phyloP scores from a whole-genome alignment of 2,329 filamentous ascomycete species.

The Aureobasidium musti region DNA sequence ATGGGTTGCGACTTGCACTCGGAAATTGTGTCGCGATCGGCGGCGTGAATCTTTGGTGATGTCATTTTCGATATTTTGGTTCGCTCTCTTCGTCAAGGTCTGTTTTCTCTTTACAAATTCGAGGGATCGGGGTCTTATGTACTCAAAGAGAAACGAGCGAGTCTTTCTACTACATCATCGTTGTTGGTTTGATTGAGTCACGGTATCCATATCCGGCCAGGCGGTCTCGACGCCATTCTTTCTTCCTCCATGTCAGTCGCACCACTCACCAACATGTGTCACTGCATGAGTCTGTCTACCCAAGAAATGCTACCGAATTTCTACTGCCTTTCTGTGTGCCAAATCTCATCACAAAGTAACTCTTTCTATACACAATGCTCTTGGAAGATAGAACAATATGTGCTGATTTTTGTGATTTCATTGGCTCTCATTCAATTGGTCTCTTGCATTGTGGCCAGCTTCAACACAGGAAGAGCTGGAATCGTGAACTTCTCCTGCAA shows the following conservation, averaged over 20 bases:
- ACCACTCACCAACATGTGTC: background rate
- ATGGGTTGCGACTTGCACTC: background rate
- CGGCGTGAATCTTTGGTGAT: background rate
- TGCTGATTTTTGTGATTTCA: background rate
- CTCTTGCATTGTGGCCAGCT: background rate
- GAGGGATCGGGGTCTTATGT: constrained; percentile 6
- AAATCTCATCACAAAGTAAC: background rate
- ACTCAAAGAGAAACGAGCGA: background rate
- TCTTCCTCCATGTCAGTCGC: background rate
- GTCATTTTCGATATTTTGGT: constrained; percentile 21
- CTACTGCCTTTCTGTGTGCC: background rate
- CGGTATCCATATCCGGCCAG: constrained; percentile 2
- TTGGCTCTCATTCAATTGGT: background rate
- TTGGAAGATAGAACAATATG: background rate
- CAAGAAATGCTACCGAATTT: too few relatives aligned
- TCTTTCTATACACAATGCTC: background rate
- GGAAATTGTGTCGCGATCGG: constrained; percentile 14
- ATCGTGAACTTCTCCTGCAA: background rate
- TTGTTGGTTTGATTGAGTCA: constrained; percentile 15
- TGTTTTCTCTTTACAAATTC: background rate
- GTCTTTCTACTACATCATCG: constrained; percentile 20
- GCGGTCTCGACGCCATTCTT: constrained; percentile 19
- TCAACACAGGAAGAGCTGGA: too few relatives aligned
- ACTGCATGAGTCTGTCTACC: too few relatives aligned
- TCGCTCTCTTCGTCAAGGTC: background rate